Evolutionary conservation across 768 basidiomycete species (phyloP).

Genomic region (Favolaschia claudopus): DNA sequence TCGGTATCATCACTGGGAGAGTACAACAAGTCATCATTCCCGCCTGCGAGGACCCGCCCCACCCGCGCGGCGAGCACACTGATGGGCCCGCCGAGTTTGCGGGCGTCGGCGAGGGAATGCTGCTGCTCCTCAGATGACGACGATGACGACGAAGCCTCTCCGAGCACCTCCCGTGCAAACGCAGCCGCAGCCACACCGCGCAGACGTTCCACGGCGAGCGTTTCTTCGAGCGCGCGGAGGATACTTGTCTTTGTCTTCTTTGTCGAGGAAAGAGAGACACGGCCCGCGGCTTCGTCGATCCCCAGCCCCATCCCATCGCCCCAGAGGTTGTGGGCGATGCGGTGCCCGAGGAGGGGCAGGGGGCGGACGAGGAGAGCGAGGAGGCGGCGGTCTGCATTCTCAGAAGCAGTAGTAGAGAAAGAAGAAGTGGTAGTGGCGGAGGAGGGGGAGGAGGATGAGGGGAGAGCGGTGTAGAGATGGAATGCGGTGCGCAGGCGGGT

Average conservation of each 20-base stretch:
- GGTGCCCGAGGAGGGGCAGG: conserved; percentile 26
- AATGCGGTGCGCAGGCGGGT: conserved; percentile 27
- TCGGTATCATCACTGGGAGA: no score
- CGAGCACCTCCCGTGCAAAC: conserved; percentile 55
- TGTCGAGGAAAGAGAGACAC: conserved; percentile 21
- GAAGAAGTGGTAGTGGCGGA: no score
- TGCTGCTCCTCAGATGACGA: conserved; percentile 53
- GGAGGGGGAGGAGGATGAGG: no score
- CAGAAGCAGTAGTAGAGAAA: background rate
- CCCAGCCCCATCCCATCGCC: conserved; percentile 50
- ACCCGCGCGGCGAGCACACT: conserved; percentile 61
- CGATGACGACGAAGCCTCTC: no score
- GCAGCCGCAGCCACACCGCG: conserved; percentile 60
- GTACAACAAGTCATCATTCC: no score
- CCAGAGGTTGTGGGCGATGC: conserved; percentile 31
- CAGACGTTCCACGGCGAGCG: conserved; percentile 57
- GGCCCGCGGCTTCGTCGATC: conserved; percentile 60
- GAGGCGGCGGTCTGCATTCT: conserved; percentile 6
- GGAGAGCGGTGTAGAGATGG: background rate
- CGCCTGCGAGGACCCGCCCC: conserved; percentile 52
- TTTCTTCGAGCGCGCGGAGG: conserved; percentile 24
- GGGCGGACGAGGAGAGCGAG: conserved; percentile 37
- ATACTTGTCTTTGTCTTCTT: conserved; percentile 21
- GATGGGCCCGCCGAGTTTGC: conserved; percentile 67
- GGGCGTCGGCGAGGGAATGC: conserved; percentile 63